Base-by-base conservation (phyloP, 371 early-diverging fungal species). In the Haplosporangium sp. region DNA sequence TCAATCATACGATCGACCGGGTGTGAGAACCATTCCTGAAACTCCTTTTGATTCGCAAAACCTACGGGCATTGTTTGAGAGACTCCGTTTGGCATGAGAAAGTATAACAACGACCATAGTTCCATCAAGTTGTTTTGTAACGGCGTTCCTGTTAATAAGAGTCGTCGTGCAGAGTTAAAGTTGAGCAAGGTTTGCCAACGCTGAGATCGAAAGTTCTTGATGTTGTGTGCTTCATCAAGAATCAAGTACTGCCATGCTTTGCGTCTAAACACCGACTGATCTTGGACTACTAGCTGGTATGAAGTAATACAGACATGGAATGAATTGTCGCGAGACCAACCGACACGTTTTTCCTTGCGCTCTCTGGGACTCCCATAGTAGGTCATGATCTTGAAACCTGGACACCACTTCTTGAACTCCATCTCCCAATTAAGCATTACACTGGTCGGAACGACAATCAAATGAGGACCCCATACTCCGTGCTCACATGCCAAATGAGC, bases 91-190 rank as follows among this genome's bases (percentile, higher is more conserved):
- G 98, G 96, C 92, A 95, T 93, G 71, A 99, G 85, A 86, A 98
- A 99, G 84, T 98, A 95, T 38, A 99, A 85, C 20, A 99, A 85
- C 8, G 95, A 91, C 98, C 99, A 99, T 11, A 98, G 85, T 78
- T 99, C 98, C 87, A 90, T 89, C 58, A 99, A 83, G 67, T 95
- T 96, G 82, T 99, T 99, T 71, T 99, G 98, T 55, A 99, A 85
- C 9, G 99, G 99, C 44, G 99, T 99, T 40, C 99, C 99, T 2
- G 97, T 97, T 47, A 99, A 83, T 45, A 98, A 83, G 61, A 99
- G 81, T 35, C 98, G 91, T 9, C 91, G 83, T 19, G 85, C 83
- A 0, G 96, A 88, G 58, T 94, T 94, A 70, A 98, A 95, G 47
- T 89, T 90, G 57, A 97, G 85, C 37, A 99, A 85, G 2, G 92